A percentile compares a stretch with the other conserved stretches of the same genome.
Evolutionary conservation across 202 grass and related monocot species (phyloP).

Genomic region (Zoysia matrella): DNA sequence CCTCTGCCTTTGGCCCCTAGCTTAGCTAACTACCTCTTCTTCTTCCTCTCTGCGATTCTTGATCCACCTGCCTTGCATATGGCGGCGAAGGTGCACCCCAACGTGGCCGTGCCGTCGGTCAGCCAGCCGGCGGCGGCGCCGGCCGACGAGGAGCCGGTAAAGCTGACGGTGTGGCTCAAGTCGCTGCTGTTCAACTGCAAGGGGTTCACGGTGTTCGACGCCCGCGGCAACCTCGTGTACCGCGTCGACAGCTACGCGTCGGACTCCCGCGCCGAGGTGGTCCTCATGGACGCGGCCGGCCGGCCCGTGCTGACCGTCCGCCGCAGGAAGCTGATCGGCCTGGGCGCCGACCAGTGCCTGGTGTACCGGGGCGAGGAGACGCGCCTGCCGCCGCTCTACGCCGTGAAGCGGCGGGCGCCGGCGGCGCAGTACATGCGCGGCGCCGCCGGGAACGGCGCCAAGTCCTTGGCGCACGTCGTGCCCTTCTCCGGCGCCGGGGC

Average conservation of each 20-base stretch:
- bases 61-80: constrained; percentile 23
- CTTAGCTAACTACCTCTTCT: background rate
- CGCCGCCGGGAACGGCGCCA: constrained; percentile 16
- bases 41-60: background rate
- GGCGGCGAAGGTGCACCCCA: constrained; percentile 81
- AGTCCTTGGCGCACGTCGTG: constrained; percentile 64
- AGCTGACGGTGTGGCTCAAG: constrained; percentile 27
- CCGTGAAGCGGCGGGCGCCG: constrained; percentile 38
- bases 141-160: constrained; percentile 32
- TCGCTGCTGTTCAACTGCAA: constrained; percentile 55
- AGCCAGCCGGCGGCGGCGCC: background rate
- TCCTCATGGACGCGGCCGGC: constrained; percentile 85
- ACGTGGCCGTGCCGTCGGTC: constrained; percentile 39
- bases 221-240: constrained; percentile 73
- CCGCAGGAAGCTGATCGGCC: constrained; percentile 72
- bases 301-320: constrained; percentile 69
- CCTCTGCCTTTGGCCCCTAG: background rate
- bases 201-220: constrained; percentile 92
- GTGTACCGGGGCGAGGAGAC: constrained; percentile 72
- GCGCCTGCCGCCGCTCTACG: constrained; percentile 58
- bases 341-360: constrained; percentile 69
- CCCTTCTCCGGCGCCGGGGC: constrained; percentile 22
- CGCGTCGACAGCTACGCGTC: constrained; percentile 90
- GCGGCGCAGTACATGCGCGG: constrained; percentile 55
- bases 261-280: constrained; percentile 61